Conservation (phyloP, 495 filamentous ascomycete genomes). For the Podospora conica region DNA sequence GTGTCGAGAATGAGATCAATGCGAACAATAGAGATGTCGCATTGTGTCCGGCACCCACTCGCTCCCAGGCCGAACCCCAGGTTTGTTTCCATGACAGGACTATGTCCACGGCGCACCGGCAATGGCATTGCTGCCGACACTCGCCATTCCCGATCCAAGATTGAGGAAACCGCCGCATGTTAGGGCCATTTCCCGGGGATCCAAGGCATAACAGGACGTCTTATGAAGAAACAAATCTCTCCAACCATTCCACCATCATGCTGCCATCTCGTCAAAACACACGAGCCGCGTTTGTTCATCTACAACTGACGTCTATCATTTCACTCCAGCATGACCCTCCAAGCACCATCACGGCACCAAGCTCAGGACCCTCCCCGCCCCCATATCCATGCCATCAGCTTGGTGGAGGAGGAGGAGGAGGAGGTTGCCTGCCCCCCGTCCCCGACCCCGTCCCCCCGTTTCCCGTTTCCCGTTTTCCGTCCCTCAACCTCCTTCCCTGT, state of each 20-base stretch:
- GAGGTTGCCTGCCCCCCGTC: background rate
- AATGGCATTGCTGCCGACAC: background rate
- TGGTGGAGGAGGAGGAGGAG: too few species aligned
- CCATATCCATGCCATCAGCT: background rate
- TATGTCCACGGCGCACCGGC: background rate
- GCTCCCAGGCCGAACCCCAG: too few species aligned
- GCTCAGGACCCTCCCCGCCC: background rate
- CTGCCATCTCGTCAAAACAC: slow-evolving; percentile 21
- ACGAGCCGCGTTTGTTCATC: background rate
- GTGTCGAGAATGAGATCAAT: background rate
- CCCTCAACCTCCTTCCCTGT: slow-evolving; percentile 49
- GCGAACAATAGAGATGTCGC: too few species aligned
- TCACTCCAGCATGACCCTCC: background rate
- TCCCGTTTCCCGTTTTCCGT: slow-evolving; percentile 29
- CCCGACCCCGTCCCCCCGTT: background rate
- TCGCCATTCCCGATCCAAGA: slow-evolving; percentile 2
- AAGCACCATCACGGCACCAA: background rate
- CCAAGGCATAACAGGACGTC: slow-evolving; percentile 19
- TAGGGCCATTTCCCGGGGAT: slow-evolving; percentile 1
- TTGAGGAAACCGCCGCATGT: slow-evolving; percentile 7
- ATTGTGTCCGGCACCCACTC: too few species aligned
- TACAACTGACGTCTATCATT: background rate
- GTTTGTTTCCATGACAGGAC: too few species aligned
- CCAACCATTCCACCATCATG: slow-evolving; percentile 12
- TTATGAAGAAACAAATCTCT: slow-evolving; percentile 14